Evolutionary conservation across 371 early-diverging fungal species (phyloP).

Genomic region (Lichtheimia ramosa): DNA sequence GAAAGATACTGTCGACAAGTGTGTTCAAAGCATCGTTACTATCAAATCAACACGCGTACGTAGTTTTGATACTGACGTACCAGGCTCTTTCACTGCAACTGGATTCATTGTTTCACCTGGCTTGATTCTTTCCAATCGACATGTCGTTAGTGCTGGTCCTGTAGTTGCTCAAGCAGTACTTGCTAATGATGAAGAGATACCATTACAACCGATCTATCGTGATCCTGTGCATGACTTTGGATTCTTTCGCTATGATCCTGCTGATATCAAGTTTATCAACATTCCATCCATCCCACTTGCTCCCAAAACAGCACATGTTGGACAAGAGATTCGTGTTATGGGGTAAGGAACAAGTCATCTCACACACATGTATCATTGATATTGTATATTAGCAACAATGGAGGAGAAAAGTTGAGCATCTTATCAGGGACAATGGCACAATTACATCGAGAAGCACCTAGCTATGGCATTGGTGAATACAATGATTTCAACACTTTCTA

Average conservation of each 20-base stretch:
- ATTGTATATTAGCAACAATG: slow-evolving; percentile 57
- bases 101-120: slow-evolving; percentile 89
- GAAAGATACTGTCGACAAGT: slow-evolving; percentile 74
- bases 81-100: slow-evolving; percentile 79
- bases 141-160: slow-evolving; percentile 86
- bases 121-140: slow-evolving; percentile 88
- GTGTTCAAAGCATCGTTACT: slow-evolving; percentile 82
- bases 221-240: slow-evolving; percentile 94
- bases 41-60: slow-evolving; percentile 81
- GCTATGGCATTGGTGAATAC: slow-evolving; percentile 57
- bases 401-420: slow-evolving; percentile 82
- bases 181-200: slow-evolving; percentile 89
- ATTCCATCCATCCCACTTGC: slow-evolving; percentile 68
- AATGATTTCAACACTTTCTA: slow-evolving; percentile 75
- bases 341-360: slow-evolving; percentile 40
- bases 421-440: slow-evolving; percentile 79
- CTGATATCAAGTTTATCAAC: slow-evolving; percentile 69
- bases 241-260: slow-evolving; percentile 81
- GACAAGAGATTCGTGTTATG: slow-evolving; percentile 81
- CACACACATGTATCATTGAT: too few species aligned
- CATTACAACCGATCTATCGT: slow-evolving; percentile 75
- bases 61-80: slow-evolving; percentile 87
- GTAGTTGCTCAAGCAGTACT: slow-evolving; percentile 79
- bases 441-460: slow-evolving; percentile 60
- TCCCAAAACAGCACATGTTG: slow-evolving; percentile 77